These are phyloP conservation scores for Didymella pomorum DNA, from an alignment of 2,329 filamentous ascomycete species.

Conservation along the genomic window DNA sequence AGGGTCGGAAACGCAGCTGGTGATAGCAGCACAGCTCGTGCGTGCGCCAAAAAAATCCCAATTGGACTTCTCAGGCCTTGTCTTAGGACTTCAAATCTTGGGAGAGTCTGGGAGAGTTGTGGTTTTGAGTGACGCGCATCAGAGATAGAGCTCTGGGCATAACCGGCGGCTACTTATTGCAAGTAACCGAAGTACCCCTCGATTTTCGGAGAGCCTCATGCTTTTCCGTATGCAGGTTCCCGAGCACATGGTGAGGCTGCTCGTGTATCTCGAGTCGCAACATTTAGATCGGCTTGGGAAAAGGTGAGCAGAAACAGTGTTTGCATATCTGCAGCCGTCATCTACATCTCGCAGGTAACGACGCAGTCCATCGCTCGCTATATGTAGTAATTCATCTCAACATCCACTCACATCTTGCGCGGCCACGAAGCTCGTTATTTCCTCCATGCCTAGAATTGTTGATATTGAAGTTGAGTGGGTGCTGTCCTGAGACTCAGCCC, in stretches of 20 bases:
- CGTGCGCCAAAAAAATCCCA: not conserved
- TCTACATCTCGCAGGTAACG: not conserved
- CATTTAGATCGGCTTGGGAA: not conserved
- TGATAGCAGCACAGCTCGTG: conserved; percentile 7
- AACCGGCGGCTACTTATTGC: conserved; percentile 23
- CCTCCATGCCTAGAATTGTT: not conserved
- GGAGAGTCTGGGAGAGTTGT: conserved; percentile 7
- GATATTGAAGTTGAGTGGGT: not conserved
- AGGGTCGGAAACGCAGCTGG: not conserved
- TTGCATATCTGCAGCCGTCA: not conserved
- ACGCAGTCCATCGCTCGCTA: not conserved
- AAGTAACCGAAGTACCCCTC: conserved; percentile 18
- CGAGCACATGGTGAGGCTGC: conserved; percentile 10
- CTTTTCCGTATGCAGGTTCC: conserved; percentile 10
- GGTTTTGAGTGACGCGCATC: conserved; percentile 13
- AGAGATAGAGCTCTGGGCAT: conserved; percentile 13
- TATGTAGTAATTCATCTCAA: not conserved
- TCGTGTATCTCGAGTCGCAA: conserved; percentile 5
- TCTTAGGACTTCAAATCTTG: not conserved
- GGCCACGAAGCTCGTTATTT: conserved; percentile 1
- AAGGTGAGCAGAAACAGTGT: not conserved
- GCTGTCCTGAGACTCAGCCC: conserved; percentile 9
- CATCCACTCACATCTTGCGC: not conserved
- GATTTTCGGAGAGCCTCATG: conserved; percentile 11
- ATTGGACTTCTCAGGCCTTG: conserved; percentile 7